phyloP scores from a whole-genome alignment of 805 yeast species.

The Yamadazyma laniorum region DNA sequence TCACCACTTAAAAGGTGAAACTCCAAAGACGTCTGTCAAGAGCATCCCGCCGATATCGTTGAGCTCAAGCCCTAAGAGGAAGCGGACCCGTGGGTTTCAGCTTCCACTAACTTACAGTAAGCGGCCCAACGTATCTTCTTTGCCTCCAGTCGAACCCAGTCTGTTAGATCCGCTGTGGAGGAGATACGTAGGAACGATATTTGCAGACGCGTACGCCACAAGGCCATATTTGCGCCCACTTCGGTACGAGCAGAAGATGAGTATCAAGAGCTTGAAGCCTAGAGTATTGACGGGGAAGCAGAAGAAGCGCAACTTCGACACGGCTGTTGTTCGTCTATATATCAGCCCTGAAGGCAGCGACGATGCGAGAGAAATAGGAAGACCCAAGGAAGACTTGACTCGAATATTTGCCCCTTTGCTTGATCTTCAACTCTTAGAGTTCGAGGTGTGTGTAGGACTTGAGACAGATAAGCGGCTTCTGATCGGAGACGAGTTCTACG shows the following conservation, averaged over 20 bases:
- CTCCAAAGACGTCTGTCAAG: not conserved
- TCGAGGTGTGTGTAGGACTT: slow-evolving; percentile 57
- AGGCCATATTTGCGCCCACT: slow-evolving; percentile 54
- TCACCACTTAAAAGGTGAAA: slow-evolving; percentile 5
- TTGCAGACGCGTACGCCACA: slow-evolving; percentile 69
- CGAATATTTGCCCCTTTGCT: slow-evolving; percentile 62
- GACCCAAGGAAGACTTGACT: slow-evolving; percentile 71
- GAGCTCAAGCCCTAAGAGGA: slow-evolving; percentile 11
- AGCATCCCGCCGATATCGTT: slow-evolving; percentile 16
- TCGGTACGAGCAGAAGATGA: slow-evolving; percentile 43
- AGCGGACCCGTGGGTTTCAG: slow-evolving; percentile 14
- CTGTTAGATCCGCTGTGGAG: slow-evolving; percentile 21
- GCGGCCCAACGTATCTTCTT: not conserved
- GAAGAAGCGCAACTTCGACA: slow-evolving; percentile 20
- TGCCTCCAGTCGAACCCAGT: not conserved
- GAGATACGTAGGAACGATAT: slow-evolving; percentile 58
- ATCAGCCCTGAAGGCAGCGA: slow-evolving; percentile 18
- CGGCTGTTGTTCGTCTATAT: slow-evolving; percentile 35
- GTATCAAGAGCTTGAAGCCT: slow-evolving; percentile 32
- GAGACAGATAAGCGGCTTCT: slow-evolving; percentile 54
- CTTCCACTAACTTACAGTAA: slow-evolving; percentile 15
- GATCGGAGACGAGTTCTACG: slow-evolving; percentile 72
- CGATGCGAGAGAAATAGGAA: slow-evolving; percentile 64
- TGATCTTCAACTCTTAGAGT: slow-evolving; percentile 50
- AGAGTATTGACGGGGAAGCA: slow-evolving; percentile 15